Conservation (phyloP, 2,329 filamentous ascomycete genomes). For the Fusarium chaquense region DNA sequence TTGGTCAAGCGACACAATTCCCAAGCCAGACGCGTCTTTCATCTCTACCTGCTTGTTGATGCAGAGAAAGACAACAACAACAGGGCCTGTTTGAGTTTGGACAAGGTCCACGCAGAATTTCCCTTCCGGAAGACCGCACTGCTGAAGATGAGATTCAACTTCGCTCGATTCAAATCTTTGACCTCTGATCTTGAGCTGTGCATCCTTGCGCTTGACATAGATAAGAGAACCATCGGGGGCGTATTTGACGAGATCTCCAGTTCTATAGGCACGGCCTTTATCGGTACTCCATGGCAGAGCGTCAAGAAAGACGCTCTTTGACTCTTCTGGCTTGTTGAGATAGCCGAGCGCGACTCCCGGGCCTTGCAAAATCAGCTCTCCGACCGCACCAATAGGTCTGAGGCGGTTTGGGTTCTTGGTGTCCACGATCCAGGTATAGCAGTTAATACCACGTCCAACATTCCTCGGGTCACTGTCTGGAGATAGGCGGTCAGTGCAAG, state of each 20-base stretch:
- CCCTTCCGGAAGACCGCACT: too few species aligned
- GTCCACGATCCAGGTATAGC: background rate
- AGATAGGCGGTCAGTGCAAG: background rate
- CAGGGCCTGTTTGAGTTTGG: too few species aligned
- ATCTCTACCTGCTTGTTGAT: too few species aligned
- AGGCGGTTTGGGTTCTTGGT: background rate
- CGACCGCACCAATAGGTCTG: background rate
- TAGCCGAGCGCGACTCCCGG: background rate
- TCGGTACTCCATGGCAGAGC: background rate
- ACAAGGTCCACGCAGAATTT: too few species aligned
- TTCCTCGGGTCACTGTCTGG: background rate
- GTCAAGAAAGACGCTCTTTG: too few species aligned
- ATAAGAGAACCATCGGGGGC: background rate
- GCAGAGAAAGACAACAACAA: too few species aligned
- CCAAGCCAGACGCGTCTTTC: too few species aligned
- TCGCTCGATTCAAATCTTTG: background rate
- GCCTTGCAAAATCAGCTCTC: background rate
- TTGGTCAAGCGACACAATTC: too few species aligned
- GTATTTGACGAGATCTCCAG: slow-evolving; percentile 3
- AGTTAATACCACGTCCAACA: background rate
- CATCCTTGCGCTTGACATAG: background rate
- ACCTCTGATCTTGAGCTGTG: background rate
- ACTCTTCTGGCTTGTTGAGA: slow-evolving; percentile 1
- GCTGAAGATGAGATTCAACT: background rate
- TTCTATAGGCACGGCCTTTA: background rate